Evolutionary conservation across 495 filamentous ascomycete genomes (phyloP).

Genomic region (Recurvomyces mirabilis): DNA sequence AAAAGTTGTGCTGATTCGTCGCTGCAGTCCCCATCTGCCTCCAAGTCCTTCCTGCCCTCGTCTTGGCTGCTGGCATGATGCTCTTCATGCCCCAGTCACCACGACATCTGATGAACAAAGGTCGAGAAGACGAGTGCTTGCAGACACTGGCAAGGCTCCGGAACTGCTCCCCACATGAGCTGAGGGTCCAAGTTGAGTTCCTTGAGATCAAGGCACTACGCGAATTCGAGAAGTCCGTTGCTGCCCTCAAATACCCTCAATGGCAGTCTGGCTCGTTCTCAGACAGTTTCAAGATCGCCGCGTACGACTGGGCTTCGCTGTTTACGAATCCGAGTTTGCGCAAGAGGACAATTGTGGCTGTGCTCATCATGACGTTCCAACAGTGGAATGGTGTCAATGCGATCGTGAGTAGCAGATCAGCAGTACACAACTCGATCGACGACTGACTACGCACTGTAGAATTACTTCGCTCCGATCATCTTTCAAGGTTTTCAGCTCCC

Average conservation of each 20-base stretch:
- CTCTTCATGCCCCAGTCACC: slow-evolving; percentile 60
- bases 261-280: slow-evolving; percentile 23
- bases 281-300: no score
- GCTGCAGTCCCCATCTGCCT: slow-evolving; percentile 28
- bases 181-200: slow-evolving; percentile 61
- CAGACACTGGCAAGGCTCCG: slow-evolving; percentile 52
- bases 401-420: slow-evolving; percentile 28
- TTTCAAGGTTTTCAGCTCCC: slow-evolving; percentile 47
- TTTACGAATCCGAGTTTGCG: slow-evolving; percentile 67
- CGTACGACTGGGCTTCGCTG: no score
- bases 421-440: slow-evolving; percentile 23
- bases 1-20: slow-evolving; percentile 3
- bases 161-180: slow-evolving; percentile 44
- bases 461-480: slow-evolving; percentile 62
- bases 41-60: slow-evolving; percentile 27
- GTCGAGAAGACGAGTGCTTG: slow-evolving; percentile 57
- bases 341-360: slow-evolving; percentile 56
- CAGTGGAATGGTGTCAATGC: slow-evolving; percentile 68
- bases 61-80: slow-evolving; percentile 32
- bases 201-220: slow-evolving; percentile 72
- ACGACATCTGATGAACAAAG: slow-evolving; percentile 62
- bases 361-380: slow-evolving; percentile 63
- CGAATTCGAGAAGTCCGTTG: slow-evolving; percentile 62
- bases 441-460: slow-evolving; percentile 1
- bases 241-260: slow-evolving; percentile 56